phyloP scores from a whole-genome alignment of 202 grass and related monocot genomes.

The Musa balbisiana region DNA sequence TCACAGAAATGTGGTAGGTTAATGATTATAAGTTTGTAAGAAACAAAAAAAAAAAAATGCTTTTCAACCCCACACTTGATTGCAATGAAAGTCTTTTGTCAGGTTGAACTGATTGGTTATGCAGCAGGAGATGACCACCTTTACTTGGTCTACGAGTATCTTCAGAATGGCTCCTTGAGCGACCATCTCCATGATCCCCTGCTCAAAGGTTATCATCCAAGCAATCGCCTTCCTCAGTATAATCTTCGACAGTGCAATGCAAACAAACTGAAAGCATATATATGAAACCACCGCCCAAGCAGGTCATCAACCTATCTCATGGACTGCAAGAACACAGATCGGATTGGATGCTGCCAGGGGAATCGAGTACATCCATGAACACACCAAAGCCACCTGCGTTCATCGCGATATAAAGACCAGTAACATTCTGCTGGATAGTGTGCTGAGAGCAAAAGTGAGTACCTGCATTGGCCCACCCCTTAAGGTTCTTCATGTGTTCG shows the following conservation, averaged over 20 bases:
- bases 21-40: background rate
- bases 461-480: background rate
- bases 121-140: constrained; percentile 54
- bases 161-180: constrained; percentile 59
- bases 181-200: constrained; percentile 73
- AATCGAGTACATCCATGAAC: constrained; percentile 77
- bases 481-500: background rate
- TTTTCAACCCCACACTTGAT: background rate
- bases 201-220: constrained; percentile 38
- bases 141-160: constrained; percentile 60
- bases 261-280: background rate
- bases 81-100: background rate
- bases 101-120: constrained; percentile 77
- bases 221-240: background rate
- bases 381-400: constrained; percentile 61
- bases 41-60: too few relatives aligned
- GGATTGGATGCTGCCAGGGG: constrained; percentile 55
- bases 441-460: constrained; percentile 55
- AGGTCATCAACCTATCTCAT: constrained; percentile 60
- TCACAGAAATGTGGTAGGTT: constrained; percentile 62
- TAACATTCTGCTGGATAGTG: constrained; percentile 61
- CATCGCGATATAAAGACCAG: constrained; percentile 70
- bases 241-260: background rate
- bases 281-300: background rate
- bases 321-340: constrained; percentile 67